Evolutionary conservation across 2,329 filamentous ascomycete genomes (phyloP), one percentile per base, ranked within the genome.

Genomic region (Aspergillus tamarii): DNA sequence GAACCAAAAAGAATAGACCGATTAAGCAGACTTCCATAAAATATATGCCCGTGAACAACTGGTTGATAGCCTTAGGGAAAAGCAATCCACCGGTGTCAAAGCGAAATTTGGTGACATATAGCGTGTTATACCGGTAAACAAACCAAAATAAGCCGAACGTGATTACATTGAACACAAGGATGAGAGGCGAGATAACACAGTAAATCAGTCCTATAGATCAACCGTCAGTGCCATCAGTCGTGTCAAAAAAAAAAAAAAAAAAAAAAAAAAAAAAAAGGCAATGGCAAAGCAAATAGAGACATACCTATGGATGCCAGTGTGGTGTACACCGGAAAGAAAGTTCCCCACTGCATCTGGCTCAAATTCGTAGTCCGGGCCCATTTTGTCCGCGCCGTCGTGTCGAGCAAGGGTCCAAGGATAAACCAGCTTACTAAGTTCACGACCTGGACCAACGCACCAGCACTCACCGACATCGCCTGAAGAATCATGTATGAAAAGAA

Each of bases 401-500:
- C 95, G 50, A 96, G 77, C 0, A 97, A 85, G 1, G 89, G 91
- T 1, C 91, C 90, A 53, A 96, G 77, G 26, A 98, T 73, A 71
- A 93, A 96, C 89, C 94, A 96, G 67, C 90, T 83, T 53, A 93
- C 74, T 4, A 99, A 84, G 4, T 89, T 87, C n/a, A 87, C 88
- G 28, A 96, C 86, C 73, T 98, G 95, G 14, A 97, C 82, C 4
- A 98, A 83, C 1, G 92, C 94, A 76, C 91, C 93, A 1, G 94
- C 94, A 76, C 93, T 97, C 66, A 92, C 93, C 66, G 92, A 93
- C 71, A 98, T 84, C 0, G 94, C 93, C 73, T 98, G 95, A 11
- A 99, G 88, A 74, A 97, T 90, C 89, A 99, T 94, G 85, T 99
- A 99, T 1, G 93, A 94, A 84, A 97, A 98, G 83, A 98, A 99